Conservation (phyloP, 495 filamentous ascomycete genomes). For the Talaromyces trachyspermus region DNA sequence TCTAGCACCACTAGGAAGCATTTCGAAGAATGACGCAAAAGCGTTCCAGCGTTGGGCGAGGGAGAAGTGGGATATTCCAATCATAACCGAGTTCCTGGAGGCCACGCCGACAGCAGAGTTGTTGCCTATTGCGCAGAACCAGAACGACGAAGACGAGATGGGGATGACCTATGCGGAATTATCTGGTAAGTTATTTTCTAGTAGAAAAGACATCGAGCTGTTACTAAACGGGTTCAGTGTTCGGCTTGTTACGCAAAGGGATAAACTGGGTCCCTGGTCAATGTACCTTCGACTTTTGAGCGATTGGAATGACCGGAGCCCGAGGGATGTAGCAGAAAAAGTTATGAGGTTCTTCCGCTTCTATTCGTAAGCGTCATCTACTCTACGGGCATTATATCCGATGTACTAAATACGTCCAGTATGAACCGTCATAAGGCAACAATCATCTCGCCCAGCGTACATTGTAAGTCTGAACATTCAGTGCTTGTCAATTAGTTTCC, state of each 20-base stretch:
- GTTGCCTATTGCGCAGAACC: conserved; percentile 61
- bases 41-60: conserved; percentile 65
- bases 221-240: conserved; percentile 36
- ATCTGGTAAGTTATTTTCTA: background rate
- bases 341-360: conserved; percentile 62
- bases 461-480: no score
- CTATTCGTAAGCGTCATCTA: conserved; percentile 38
- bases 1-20: conserved; percentile 59
- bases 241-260: conserved; percentile 60
- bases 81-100: conserved; percentile 63
- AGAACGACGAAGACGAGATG: conserved; percentile 77
- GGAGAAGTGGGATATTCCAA: conserved; percentile 57
- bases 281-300: conserved; percentile 65
- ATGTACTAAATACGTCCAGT: no score
- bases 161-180: conserved; percentile 51
- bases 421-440: no score
- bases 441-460: no score
- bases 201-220: conserved; percentile 10
- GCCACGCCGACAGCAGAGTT: conserved; percentile 80
- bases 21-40: conserved; percentile 69
- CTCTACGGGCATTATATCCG: no score
- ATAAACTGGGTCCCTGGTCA: conserved; percentile 65
- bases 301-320: conserved; percentile 52
- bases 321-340: conserved; percentile 49
- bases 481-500: no score